A percentile compares a stretch with the other conserved stretches of the same genome.
These are phyloP conservation scores for Myxozyma sirexii DNA, from an alignment of 805 yeast genomes.

Conservation along the genomic window DNA sequence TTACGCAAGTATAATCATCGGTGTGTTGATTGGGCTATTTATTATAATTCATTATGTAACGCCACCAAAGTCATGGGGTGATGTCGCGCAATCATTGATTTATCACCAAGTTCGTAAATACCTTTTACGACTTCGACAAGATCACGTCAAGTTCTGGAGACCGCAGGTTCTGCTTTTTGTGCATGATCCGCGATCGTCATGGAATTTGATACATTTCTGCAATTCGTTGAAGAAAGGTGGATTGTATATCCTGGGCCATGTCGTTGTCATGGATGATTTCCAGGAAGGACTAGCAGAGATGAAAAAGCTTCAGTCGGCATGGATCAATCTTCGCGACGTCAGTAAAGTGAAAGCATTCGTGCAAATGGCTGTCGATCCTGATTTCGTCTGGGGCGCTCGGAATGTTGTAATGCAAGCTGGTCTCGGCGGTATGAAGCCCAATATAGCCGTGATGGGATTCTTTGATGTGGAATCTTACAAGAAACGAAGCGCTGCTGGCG, in stretches of 20 bases:
- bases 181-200: constrained; percentile 88
- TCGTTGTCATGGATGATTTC: constrained; percentile 65
- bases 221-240: constrained; percentile 96
- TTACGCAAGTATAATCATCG: constrained; percentile 76
- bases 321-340: constrained; percentile 80
- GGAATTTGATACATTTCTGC: constrained; percentile 91
- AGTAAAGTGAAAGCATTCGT: constrained; percentile 88
- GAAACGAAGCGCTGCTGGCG: constrained; percentile 9
- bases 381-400: constrained; percentile 91
- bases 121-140: constrained; percentile 75
- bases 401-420: constrained; percentile 93
- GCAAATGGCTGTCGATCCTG: constrained; percentile 85
- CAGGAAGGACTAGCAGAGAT: constrained; percentile 69
- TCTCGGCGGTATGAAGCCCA: constrained; percentile 97
- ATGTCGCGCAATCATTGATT: constrained; percentile 90
- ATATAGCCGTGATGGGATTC: constrained; percentile 89
- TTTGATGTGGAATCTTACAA: constrained; percentile 52
- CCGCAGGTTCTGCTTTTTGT: constrained; percentile 89
- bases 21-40: constrained; percentile 66
- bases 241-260: constrained; percentile 88
- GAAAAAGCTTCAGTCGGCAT: constrained; percentile 71
- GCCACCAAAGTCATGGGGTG: constrained; percentile 98
- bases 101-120: constrained; percentile 97
- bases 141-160: constrained; percentile 97
- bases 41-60: constrained; percentile 82